Evolutionary conservation across 768 basidiomycete species (phyloP), one percentile per base, ranked within the genome.

Genomic region (Termitomyces sp.): DNA sequence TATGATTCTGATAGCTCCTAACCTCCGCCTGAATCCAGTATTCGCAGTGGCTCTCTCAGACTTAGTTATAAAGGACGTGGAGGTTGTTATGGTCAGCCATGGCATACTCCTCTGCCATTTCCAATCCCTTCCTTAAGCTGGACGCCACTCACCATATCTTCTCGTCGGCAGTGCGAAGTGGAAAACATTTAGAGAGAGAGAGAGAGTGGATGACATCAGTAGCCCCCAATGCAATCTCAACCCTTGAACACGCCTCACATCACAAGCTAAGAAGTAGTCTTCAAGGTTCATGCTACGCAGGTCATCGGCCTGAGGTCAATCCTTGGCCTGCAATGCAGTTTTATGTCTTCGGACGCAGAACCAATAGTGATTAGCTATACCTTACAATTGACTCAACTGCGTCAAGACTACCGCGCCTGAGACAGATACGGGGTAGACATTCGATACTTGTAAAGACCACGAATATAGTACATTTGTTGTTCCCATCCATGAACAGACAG

Each of bases 401-500:
- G 73, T 71, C 58, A 67, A 90, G 81, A 74, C 66, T 61, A 74
- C 84, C 73, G 75, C 76, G 74, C 77, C 77, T 88, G 86, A 83
- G 92, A 95, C 92, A 95, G 93, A 94, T 95, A 93, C 92, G 92
- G 81, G 89, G 90, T 79, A 75, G 64, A 84, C 70, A 82, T 70
- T 24, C 34, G 16, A 5, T 34, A 9, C 53, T 27, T 26, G 32
- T n/a, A 46, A 46, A 49, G 18, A 20, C 8, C 39, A 20, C 20
- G 10, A 41, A 41, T 41, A 4, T 20, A n/a, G 39, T 41, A 22
- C 14, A 3, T 34, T n/a, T 36, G 3, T 22, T 16, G 32, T 32
- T 49, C 22, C 22, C 1, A 36, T 22, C 29, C 5, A 49, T n/a
- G n/a, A 20, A 22, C 20, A 52, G 39, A 52, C 37, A 18, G 18